Base-by-base conservation (phyloP, 2,329 filamentous ascomycete species). In the Exophiala viscosa region DNA sequence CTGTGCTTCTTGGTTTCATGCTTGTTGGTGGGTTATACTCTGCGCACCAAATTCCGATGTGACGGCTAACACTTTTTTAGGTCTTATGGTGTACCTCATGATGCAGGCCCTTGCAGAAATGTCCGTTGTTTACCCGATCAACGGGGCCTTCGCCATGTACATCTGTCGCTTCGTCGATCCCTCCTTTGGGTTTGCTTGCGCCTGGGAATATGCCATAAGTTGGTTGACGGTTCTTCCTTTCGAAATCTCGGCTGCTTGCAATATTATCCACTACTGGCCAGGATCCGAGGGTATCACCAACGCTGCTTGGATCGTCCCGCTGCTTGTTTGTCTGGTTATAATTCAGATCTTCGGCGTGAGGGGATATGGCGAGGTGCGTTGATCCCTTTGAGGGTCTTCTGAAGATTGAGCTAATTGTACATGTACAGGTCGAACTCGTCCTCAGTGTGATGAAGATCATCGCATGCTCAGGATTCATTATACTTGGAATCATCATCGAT, bases 401-500 rank as follows among this genome's bases (percentile, higher is more conserved):
- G 28, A 17, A 20, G 18, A 14, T 18, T 48, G 23, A 35, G 40
- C 46, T 50, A 42, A 51, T 14, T 38, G 45, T 18, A 34, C 32
- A 56, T 38, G 45, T 18, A 34, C 32, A 56, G 61, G 77, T 83
- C 57, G 82, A 85, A 62, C 84, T 83, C 57, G 54, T 79, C 18
- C 75, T 84, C 15, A 75, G 74, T 57, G 69, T 78, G 51, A 74
- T 84, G 64, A 85, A 85, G 66, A 74, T 85, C 59, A 62, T 70
- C 10, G 80, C 82, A 41, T 77, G 79, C 62, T 70, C 78, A 8
- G 83, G 82, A 4, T 86, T 86, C 66, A 86, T 86, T 59, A 83
- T 96, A 44, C 81, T 96, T 3, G 91, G 90, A 7, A 85, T 95
- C 54, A 83, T 95, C 52, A 80, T 95, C 63, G 89, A 95, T 70